phyloP scores from a whole-genome alignment of 2,329 filamentous ascomycete species.

The Volutella citrinella region DNA sequence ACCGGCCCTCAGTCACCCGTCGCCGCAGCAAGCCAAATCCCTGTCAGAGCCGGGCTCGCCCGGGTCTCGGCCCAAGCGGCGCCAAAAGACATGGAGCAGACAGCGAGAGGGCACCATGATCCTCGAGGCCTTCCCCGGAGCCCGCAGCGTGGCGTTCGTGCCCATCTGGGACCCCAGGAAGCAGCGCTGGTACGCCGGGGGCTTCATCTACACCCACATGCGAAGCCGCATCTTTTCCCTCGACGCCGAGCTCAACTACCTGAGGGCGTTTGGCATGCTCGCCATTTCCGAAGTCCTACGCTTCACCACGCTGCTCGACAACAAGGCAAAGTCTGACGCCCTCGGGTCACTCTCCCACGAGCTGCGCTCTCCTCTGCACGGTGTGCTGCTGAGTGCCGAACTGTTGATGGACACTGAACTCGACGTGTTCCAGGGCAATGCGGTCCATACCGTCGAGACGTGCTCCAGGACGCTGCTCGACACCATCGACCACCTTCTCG shows the following conservation, averaged over 20 bases:
- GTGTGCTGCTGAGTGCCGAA: constrained; percentile 53
- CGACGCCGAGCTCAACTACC: constrained; percentile 48
- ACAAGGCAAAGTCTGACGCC: constrained; percentile 54
- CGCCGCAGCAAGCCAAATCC: background rate
- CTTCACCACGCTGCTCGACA: constrained; percentile 34
- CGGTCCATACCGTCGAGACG: constrained; percentile 47
- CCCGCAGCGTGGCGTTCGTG: constrained; percentile 44
- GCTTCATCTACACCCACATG: constrained; percentile 46
- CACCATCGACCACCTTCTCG: constrained; percentile 51
- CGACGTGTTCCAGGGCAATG: constrained; percentile 43
- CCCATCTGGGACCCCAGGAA: constrained; percentile 46
- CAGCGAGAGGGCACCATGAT: constrained; percentile 25
- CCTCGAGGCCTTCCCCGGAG: constrained; percentile 36
- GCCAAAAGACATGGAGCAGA: constrained; percentile 7
- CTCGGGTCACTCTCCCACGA: constrained; percentile 61
- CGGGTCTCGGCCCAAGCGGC: background rate
- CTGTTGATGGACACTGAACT: constrained; percentile 51
- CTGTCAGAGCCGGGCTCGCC: background rate
- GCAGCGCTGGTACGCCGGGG: constrained; percentile 47
- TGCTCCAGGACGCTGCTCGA: constrained; percentile 51
- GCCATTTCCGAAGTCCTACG: constrained; percentile 56
- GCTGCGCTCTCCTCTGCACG: constrained; percentile 58
- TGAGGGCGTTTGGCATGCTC: constrained; percentile 50
- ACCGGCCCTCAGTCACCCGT: background rate
- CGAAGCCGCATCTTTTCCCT: constrained; percentile 42